phyloP scores from a whole-genome alignment of 768 basidiomycete species.

The Leccinum obscurum region DNA sequence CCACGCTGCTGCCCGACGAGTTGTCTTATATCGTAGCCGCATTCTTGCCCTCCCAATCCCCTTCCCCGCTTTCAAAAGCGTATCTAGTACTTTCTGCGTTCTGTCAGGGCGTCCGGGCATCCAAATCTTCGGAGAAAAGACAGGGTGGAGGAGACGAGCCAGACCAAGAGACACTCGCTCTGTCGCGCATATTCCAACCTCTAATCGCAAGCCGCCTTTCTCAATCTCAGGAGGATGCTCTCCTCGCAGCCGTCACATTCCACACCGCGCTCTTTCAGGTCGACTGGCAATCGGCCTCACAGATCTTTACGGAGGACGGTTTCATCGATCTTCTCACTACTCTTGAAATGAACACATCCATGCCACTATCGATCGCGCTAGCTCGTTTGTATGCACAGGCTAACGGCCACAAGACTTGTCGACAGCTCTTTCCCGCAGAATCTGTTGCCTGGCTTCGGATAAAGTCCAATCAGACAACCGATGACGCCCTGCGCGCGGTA shows the following conservation, averaged over 20 bases:
- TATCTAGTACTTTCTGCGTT: slow-evolving; percentile 68
- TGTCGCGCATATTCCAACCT: slow-evolving; percentile 53
- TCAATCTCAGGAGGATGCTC: slow-evolving; percentile 52
- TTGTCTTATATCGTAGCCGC: slow-evolving; percentile 49
- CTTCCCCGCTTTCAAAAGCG: slow-evolving; percentile 59
- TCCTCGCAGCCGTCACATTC: slow-evolving; percentile 61
- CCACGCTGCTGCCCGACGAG: slow-evolving; percentile 52
- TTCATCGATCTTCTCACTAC: slow-evolving; percentile 60
- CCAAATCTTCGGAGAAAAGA: slow-evolving; percentile 35
- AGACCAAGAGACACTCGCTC: slow-evolving; percentile 48
- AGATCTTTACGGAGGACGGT: slow-evolving; percentile 65
- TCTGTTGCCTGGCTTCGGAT: slow-evolving; percentile 66
- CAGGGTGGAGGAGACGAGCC: slow-evolving; percentile 38
- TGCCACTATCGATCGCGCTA: slow-evolving; percentile 54
- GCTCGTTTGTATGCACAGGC: slow-evolving; percentile 79
- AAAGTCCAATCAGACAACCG: slow-evolving; percentile 48
- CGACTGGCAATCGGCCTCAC: slow-evolving; percentile 65
- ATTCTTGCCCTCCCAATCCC: slow-evolving; percentile 49
- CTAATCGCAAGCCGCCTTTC: slow-evolving; percentile 49
- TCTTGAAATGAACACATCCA: slow-evolving; percentile 60
- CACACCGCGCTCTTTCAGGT: slow-evolving; percentile 82
- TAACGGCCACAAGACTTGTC: slow-evolving; percentile 69
- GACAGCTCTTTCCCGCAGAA: slow-evolving; percentile 57
- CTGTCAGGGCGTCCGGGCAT: slow-evolving; percentile 57
- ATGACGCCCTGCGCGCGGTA: slow-evolving; percentile 52